Evolutionary conservation across 768 basidiomycete genomes (phyloP), one percentile per base, ranked within the genome.

Genomic region (Nevesoporus exiguus): DNA sequence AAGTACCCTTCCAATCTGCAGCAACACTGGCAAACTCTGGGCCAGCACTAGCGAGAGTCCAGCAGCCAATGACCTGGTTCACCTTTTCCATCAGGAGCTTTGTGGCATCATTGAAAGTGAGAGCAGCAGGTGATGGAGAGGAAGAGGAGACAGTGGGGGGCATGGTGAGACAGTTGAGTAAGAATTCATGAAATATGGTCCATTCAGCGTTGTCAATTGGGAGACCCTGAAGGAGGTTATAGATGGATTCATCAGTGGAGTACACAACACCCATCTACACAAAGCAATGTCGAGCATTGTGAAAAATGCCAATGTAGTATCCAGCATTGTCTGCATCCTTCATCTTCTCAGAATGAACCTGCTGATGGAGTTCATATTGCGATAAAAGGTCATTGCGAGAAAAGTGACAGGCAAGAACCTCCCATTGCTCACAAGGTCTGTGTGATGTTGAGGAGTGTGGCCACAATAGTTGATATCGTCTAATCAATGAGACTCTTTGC

Each of bases 401-500:
- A 3, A 21, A 49, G 3, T 21, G 4, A 0, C n/a, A 0, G 0
- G 36, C n/a, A 2, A 48, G 10, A 0, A 19, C 2, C 0, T 31
- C 30, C 47, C 45, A 56, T 27, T 60, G 58, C 0, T 44, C 25
- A 0, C 17, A 1, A 0, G 0, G 43, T 46, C 0, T 51, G 41
- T 0, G 3, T 14, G 0, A 31, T n/a, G 7, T 24, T 7, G 0
- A 57, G 47, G 0, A 45, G 45, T 0, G 7, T 13, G 0, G 34
- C 1, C 0, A 61, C 13, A 0, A 24, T 1, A 0, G 30, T 8
- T 2, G 59, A 45, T 0, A 60, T 11, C 15, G 43, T 47, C 1
- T 37, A 0, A 2, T 60, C 39, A 0, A 60, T 51, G 0, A 61
- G 33, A 0, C 10, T 36, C 15, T 61, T 61, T 0, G 47, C 58